These are phyloP conservation scores for Suillus discolor DNA, from an alignment of 768 basidiomycete genomes.

Conservation along the genomic window DNA sequence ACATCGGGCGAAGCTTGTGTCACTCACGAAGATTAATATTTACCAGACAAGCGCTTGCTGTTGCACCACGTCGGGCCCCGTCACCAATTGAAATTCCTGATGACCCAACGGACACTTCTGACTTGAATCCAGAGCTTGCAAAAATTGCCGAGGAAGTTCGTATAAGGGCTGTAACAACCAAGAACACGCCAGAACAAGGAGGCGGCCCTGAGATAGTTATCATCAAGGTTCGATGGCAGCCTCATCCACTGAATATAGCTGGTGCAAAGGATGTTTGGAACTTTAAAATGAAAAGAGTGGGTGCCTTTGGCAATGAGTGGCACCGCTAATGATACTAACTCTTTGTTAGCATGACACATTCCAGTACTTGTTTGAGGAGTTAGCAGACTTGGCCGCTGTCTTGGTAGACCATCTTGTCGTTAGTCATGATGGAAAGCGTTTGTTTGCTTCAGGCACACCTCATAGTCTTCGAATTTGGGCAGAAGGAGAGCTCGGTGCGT, in stretches of 20 bases:
- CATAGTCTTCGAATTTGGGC: conserved; percentile 66
- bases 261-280: conserved; percentile 45
- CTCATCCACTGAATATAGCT: conserved; percentile 56
- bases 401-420: conserved; percentile 56
- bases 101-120: conserved; percentile 51
- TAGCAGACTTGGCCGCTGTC: conserved; percentile 62
- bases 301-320: conserved; percentile 17
- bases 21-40: conserved; percentile 7
- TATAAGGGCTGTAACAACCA: conserved; percentile 28
- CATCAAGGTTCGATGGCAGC: conserved; percentile 63
- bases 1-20: neutral
- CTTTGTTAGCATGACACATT: conserved; percentile 62
- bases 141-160: conserved; percentile 49
- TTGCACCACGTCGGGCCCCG: conserved; percentile 38
- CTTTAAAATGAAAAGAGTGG: conserved; percentile 62
- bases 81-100: conserved; percentile 49
- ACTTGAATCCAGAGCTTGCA: conserved; percentile 64
- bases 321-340: neutral
- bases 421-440: conserved; percentile 58
- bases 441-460: conserved; percentile 74
- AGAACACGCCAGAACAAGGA: conserved; percentile 24
- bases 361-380: conserved; percentile 61
- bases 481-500: conserved; percentile 65
- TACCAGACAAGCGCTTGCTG: conserved; percentile 50
- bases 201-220: conserved; percentile 43